These are phyloP conservation scores for Eurotiales sp. DNA, from an alignment of 2,329 filamentous ascomycete genomes.

Conservation along the genomic window DNA sequence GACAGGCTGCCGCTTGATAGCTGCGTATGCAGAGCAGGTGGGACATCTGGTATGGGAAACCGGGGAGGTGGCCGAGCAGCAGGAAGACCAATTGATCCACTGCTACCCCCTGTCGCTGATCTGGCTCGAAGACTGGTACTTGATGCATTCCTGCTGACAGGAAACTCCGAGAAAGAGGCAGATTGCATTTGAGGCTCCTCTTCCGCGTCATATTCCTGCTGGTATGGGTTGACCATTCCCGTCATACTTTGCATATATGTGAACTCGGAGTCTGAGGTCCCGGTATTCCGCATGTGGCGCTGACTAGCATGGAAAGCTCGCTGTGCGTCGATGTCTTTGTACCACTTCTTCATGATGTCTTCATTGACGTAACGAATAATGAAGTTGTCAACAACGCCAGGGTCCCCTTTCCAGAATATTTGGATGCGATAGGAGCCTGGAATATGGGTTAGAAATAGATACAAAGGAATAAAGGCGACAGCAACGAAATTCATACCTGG, in stretches of 20 bases:
- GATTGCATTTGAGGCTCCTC: conserved; percentile 43
- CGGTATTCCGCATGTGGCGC: conserved; percentile 49
- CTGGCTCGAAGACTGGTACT: conserved; percentile 71
- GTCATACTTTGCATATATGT: conserved; percentile 70
- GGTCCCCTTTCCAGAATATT: conserved; percentile 98
- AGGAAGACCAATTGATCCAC: conserved; percentile 33
- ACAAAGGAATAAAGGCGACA: not conserved
- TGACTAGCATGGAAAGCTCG: conserved; percentile 56
- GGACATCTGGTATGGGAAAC: conserved; percentile 62
- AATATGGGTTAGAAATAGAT: not conserved
- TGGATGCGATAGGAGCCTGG: conserved; percentile 89
- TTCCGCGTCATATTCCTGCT: conserved; percentile 55
- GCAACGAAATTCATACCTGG: conserved; percentile 73
- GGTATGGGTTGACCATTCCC: conserved; percentile 74
- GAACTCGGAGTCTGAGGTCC: conserved; percentile 67
- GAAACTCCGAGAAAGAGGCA: conserved; percentile 46
- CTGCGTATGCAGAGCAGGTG: conserved; percentile 67
- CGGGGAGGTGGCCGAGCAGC: conserved; percentile 58
- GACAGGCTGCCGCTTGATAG: conserved; percentile 52
- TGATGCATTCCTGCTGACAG: conserved; percentile 64
- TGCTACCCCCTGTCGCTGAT: conserved; percentile 65
- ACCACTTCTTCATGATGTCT: conserved; percentile 91
- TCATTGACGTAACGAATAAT: conserved; percentile 91
- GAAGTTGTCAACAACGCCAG: conserved; percentile 93
- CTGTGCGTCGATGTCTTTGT: conserved; percentile 71